These are phyloP conservation scores for Corchorus olitorius DNA, from an alignment of 345 rosid species.

Conservation along the genomic window DNA sequence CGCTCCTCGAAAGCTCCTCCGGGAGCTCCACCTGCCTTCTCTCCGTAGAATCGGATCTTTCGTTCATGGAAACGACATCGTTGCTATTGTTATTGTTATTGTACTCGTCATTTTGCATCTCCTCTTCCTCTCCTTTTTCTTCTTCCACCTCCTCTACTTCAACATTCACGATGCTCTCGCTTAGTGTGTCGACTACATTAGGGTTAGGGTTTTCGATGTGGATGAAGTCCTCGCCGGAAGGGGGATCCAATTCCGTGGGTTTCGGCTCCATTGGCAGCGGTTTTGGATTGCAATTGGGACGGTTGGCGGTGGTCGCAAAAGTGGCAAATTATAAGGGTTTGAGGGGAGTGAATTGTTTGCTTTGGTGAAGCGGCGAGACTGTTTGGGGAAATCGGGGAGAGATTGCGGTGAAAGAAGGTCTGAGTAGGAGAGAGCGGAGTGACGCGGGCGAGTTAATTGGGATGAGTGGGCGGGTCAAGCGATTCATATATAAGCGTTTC, in stretches of 20 bases:
- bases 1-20: constrained; percentile 68
- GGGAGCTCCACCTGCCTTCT: constrained; percentile 51
- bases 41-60: constrained; percentile 32
- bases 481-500: constrained; percentile 37
- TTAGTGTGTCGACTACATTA: constrained; percentile 37
- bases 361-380: not conserved
- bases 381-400: not conserved
- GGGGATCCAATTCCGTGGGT: constrained; percentile 37
- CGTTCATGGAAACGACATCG: constrained; percentile 26
- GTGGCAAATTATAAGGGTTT: not conserved
- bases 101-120: constrained; percentile 4
- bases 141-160: constrained; percentile 43
- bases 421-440: constrained; percentile 16
- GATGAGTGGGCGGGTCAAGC: constrained; percentile 34
- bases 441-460: constrained; percentile 26
- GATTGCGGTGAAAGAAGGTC: not conserved
- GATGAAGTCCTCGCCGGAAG: constrained; percentile 62
- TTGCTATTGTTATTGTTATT: not conserved
- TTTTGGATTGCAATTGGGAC: constrained; percentile 1
- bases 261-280: constrained; percentile 46
- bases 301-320: constrained; percentile 20
- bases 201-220: constrained; percentile 72
- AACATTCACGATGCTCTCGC: constrained; percentile 79
- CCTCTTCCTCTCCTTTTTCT: constrained; percentile 35
- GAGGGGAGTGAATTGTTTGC: not conserved